Base-by-base conservation (phyloP, 2,329 filamentous ascomycete genomes). In the Torrubiella hemipterigena region DNA sequence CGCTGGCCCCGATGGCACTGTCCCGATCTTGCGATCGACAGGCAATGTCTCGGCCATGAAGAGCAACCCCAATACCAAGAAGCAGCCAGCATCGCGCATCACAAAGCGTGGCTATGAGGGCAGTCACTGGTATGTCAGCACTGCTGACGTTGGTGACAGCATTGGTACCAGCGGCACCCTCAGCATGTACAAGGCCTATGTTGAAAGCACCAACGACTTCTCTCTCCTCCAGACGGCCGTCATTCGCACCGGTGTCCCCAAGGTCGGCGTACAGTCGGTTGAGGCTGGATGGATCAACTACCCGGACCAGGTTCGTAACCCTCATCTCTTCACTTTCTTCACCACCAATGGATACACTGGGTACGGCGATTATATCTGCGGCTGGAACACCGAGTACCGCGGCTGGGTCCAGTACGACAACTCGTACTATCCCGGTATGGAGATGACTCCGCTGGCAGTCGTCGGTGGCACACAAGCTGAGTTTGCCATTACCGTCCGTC, bases 281-380 rank as follows among this genome's bases (percentile, higher is more conserved):
- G 35, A 37, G 29, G 32, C 31, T 12, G 35, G 35, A 16, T 37
- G 35, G 35, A 37, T 37, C 29, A 37, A 37, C 28, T 37, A 24
- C 21, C 35, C 35, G 8, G n/a, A 12, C 17, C 28, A 37, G 29
- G 17, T 19, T 11, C 23, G 20, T 3, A 16, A 22, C 16, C 35
- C 35, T 16, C 35, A 37, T 20, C 35, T 37, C 9, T 37, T 37
- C 17, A 12, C 32, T 20, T 37, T 37, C 14, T 37, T 25, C 35
- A 37, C 28, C 10, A 34, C 32, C 28, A 37, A 37, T 26, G 22
- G 22, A n/a, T 34, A 37, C 29, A n/a, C 17, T 11, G 16, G 20
- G 11, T 31, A 34, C 20, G 24, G 29, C 31, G 35, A 37, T 30
- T 9, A 34, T 21, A 17, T 37, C 9, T 25, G 12, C 11, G 28